phyloP scores from a whole-genome alignment of 2,329 filamentous ascomycete genomes.

The Monosporascus sp. region DNA sequence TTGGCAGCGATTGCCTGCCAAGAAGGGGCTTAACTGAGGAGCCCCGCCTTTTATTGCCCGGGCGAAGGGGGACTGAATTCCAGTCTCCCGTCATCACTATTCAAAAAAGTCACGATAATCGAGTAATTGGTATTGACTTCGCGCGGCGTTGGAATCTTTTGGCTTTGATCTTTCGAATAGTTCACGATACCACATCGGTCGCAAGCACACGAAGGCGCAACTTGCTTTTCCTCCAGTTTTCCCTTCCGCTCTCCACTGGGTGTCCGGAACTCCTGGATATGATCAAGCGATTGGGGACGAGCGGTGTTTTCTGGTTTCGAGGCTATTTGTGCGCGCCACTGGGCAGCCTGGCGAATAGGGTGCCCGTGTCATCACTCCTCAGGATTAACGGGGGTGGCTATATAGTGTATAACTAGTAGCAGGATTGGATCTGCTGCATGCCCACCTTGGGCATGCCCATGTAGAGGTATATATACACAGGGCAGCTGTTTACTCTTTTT shows the following conservation, averaged over 20 bases:
- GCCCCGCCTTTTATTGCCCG: slow-evolving; percentile 6
- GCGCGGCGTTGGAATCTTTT: slow-evolving; percentile 1
- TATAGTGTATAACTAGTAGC: not conserved
- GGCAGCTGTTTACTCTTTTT: not conserved
- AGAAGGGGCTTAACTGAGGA: slow-evolving; percentile 32
- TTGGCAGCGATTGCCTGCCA: slow-evolving; percentile 52
- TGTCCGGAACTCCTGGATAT: not conserved
- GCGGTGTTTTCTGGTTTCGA: not conserved
- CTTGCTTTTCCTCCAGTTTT: slow-evolving; percentile 16
- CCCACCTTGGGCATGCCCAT: not conserved
- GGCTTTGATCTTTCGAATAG: not conserved
- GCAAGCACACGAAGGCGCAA: slow-evolving; percentile 27
- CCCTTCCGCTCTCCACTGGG: not conserved
- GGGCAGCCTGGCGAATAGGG: not conserved
- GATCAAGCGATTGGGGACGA: not conserved
- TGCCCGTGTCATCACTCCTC: not conserved
- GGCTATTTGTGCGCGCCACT: not conserved
- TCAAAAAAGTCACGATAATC: not conserved
- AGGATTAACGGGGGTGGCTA: not conserved
- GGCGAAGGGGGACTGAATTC: slow-evolving; percentile 7
- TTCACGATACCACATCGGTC: slow-evolving; percentile 21
- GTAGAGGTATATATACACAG: not conserved
- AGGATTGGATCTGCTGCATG: not conserved
- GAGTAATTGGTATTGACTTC: slow-evolving; percentile 3
- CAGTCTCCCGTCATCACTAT: not conserved